Conservation (phyloP, 352 stramenopile species). For the Phytophthora palmivora region DNA sequence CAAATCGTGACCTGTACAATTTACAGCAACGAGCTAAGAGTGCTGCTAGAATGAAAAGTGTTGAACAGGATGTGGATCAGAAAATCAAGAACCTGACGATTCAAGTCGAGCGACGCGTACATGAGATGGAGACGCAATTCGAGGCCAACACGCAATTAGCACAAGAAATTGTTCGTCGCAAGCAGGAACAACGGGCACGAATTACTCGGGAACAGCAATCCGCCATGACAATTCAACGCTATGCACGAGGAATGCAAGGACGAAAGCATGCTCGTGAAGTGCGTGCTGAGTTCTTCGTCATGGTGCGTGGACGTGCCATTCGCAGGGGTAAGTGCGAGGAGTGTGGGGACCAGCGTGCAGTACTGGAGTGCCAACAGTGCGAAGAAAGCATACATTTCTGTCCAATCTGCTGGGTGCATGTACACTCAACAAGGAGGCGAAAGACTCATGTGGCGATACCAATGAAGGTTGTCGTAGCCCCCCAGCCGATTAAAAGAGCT, state of each 20-base stretch:
- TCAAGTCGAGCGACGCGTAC: constrained; percentile 43
- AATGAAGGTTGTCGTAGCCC: constrained; percentile 41
- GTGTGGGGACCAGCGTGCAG: constrained; percentile 68
- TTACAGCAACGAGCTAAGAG: constrained; percentile 37
- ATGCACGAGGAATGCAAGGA: constrained; percentile 51
- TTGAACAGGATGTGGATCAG: constrained; percentile 33
- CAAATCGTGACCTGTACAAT: constrained; percentile 53
- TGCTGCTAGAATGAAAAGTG: constrained; percentile 12
- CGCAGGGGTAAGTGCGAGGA: constrained; percentile 78
- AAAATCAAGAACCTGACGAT: constrained; percentile 25
- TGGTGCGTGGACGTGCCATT: constrained; percentile 71
- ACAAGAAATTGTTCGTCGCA: constrained; percentile 33
- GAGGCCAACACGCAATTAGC: constrained; percentile 65
- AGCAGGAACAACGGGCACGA: constrained; percentile 39
- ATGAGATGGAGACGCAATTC: constrained; percentile 65
- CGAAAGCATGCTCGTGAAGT: constrained; percentile 50
- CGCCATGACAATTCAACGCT: constrained; percentile 56
- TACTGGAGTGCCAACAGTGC: constrained; percentile 73
- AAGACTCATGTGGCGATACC: constrained; percentile 71
- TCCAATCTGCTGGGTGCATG: constrained; percentile 76
- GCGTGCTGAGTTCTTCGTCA: constrained; percentile 69
- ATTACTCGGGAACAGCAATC: constrained; percentile 51
- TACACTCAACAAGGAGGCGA: constrained; percentile 62
- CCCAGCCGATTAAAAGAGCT: constrained; percentile 1
- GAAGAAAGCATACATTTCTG: constrained; percentile 78